A percentile compares a stretch with the other conserved stretches of the same genome.
Conservation (phyloP, 345 rosid genomes). For the Salix viminalis region DNA sequence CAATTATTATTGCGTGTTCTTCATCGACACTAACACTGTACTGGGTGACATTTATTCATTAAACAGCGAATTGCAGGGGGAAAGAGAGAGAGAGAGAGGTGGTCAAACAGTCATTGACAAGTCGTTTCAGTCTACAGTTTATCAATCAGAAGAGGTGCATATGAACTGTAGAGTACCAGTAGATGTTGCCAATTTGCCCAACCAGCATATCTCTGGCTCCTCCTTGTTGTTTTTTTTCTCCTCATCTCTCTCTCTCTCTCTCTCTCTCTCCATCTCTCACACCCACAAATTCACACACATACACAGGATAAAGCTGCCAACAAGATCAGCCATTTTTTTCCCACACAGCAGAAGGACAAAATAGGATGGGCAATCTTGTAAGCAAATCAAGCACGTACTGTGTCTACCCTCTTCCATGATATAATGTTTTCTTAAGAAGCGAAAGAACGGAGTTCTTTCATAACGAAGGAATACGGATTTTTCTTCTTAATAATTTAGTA, state of each 20-base stretch:
- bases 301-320: conserved; percentile 27
- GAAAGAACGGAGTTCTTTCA: too few species aligned
- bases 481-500: too few species aligned
- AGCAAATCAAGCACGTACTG: too few species aligned
- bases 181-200: conserved; percentile 35
- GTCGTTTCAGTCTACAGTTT: conserved; percentile 56
- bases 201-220: conserved; percentile 32
- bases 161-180: conserved; percentile 30
- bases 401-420: too few species aligned
- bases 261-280: neutral
- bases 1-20: neutral
- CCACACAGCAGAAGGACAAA: neutral
- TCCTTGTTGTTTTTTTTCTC: conserved; percentile 20
- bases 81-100: conserved; percentile 14
- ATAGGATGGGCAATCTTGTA: too few species aligned
- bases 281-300: neutral
- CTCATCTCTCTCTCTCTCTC: neutral
- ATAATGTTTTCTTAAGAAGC: too few species aligned
- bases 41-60: neutral
- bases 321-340: conserved; percentile 15
- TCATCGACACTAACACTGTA: neutral
- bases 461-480: too few species aligned
- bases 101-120: conserved; percentile 45
- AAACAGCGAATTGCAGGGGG: conserved; percentile 15
- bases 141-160: conserved; percentile 27